These are phyloP conservation scores for Salisapilia sapeloensis DNA, from an alignment of 352 stramenopile genomes.

Conservation along the genomic window DNA sequence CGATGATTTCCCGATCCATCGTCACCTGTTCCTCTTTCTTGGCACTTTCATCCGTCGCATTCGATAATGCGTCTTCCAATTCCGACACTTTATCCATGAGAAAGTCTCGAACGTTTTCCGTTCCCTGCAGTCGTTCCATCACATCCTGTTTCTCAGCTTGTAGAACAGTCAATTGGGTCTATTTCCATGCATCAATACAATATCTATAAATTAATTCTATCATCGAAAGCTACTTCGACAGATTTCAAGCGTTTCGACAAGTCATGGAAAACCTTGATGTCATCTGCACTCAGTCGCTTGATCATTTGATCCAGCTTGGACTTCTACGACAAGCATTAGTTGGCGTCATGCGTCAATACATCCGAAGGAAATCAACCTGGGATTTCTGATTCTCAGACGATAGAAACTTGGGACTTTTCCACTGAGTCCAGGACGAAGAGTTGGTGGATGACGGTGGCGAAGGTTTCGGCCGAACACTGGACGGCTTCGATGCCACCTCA, in stretches of 20 bases:
- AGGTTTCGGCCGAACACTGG: slow-evolving; percentile 6
- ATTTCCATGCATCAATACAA: not conserved
- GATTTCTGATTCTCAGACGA: too few species aligned
- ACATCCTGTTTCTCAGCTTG: slow-evolving; percentile 71
- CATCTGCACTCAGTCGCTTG: slow-evolving; percentile 62
- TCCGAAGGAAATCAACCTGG: not conserved
- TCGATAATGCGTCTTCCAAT: slow-evolving; percentile 39
- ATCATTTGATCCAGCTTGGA: slow-evolving; percentile 62
- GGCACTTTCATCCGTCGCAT: slow-evolving; percentile 21
- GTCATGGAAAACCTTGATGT: slow-evolving; percentile 76
- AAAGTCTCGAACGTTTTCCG: slow-evolving; percentile 68
- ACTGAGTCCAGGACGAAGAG: not conserved
- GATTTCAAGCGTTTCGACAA: slow-evolving; percentile 62
- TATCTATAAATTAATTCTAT: not conserved
- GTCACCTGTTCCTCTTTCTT: slow-evolving; percentile 53
- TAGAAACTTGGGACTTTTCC: too few species aligned
- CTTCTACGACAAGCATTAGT: slow-evolving; percentile 10
- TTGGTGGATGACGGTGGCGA: not conserved
- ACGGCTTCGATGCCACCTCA: not conserved
- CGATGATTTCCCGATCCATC: slow-evolving; percentile 71
- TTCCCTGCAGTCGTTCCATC: slow-evolving; percentile 38
- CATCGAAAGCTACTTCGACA: slow-evolving; percentile 23
- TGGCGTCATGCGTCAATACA: not conserved
- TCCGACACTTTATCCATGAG: slow-evolving; percentile 76
- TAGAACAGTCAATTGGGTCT: slow-evolving; percentile 39